Conservation (phyloP, 768 basidiomycete genomes). For the Kwoniella newhampshirensis region DNA sequence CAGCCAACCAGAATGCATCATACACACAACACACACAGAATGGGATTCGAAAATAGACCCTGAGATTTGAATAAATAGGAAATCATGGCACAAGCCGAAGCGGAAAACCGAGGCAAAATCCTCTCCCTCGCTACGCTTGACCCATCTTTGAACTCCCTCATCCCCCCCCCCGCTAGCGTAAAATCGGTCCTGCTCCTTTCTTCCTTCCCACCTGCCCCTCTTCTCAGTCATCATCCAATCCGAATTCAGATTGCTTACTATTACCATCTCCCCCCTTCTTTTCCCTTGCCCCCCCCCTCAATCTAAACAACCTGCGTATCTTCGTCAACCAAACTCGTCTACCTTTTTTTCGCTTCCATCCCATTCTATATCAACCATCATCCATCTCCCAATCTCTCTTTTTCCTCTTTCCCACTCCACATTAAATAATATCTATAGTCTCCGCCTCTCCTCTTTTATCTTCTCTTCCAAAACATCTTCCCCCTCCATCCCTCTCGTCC, state of each 20-base stretch:
- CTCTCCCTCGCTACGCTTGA: not conserved
- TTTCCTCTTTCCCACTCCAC: conserved; percentile 6
- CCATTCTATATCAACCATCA: conserved; percentile 2
- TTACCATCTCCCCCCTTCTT: not conserved
- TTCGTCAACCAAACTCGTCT: not conserved
- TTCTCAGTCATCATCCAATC: conserved; percentile 1
- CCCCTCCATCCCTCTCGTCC: not conserved
- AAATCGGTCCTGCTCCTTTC: too few relatives aligned
- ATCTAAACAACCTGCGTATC: conserved; percentile 10
- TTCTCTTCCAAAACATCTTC: conserved; percentile 6
- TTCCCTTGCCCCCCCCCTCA: too few relatives aligned
- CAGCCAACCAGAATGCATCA: too few relatives aligned
- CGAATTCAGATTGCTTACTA: not conserved
- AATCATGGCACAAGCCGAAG: too few relatives aligned
- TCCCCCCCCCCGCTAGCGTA: too few relatives aligned
- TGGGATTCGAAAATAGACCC: too few relatives aligned
- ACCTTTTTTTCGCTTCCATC: conserved; percentile 10
- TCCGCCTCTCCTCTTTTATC: conserved; percentile 8
- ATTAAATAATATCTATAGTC: conserved; percentile 3
- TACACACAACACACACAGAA: too few relatives aligned
- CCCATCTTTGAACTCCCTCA: too few relatives aligned
- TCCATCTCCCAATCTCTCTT: conserved; percentile 9
- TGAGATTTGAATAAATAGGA: too few relatives aligned
- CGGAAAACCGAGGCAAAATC: too few relatives aligned
- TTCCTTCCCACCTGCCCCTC: too few relatives aligned